Evolutionary conservation across 768 basidiomycete species (phyloP).

Genomic region (Guyanaporus albipodus): DNA sequence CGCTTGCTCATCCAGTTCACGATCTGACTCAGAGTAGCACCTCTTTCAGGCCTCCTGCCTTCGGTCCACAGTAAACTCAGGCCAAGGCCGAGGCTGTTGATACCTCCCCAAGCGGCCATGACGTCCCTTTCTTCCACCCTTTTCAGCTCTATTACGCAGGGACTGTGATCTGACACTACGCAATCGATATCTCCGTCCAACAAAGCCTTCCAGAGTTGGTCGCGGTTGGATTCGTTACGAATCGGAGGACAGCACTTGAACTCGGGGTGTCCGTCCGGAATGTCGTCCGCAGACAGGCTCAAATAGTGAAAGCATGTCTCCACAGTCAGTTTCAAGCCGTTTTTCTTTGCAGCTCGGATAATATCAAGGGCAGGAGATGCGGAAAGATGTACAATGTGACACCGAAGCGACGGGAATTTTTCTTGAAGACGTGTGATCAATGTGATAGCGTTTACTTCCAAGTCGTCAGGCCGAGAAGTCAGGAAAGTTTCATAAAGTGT

Average conservation of each 20-base stretch:
- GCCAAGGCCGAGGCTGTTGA: conserved; percentile 87
- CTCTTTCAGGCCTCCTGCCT: conserved; percentile 46
- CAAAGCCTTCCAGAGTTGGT: conserved; percentile 77
- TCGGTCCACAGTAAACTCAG: conserved; percentile 90
- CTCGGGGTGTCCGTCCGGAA: conserved; percentile 74
- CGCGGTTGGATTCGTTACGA: conserved; percentile 66
- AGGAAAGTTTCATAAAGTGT: conserved; percentile 78
- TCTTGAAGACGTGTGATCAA: conserved; percentile 66
- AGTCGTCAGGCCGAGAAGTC: conserved; percentile 70
- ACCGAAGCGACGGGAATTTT: conserved; percentile 62
- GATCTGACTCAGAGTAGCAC: conserved; percentile 55
- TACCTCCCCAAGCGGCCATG: conserved; percentile 93
- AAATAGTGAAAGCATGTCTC: conserved; percentile 99
- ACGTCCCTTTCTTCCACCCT: conserved; percentile 71
- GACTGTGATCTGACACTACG: conserved; percentile 95
- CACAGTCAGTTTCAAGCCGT: conserved; percentile 72
- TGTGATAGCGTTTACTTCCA: conserved; percentile 80
- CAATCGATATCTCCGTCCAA: conserved; percentile 82
- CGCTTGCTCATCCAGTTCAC: conserved; percentile 71
- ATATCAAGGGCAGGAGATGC: conserved; percentile 76
- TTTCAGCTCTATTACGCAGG: conserved; percentile 82
- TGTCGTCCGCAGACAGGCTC: conserved; percentile 63
- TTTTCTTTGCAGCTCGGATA: conserved; percentile 63
- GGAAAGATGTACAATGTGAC: conserved; percentile 95
- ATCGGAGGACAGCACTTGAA: conserved; percentile 98